Conservation (phyloP, 306 rosid genomes). For the Echinosophora koreensis region DNA sequence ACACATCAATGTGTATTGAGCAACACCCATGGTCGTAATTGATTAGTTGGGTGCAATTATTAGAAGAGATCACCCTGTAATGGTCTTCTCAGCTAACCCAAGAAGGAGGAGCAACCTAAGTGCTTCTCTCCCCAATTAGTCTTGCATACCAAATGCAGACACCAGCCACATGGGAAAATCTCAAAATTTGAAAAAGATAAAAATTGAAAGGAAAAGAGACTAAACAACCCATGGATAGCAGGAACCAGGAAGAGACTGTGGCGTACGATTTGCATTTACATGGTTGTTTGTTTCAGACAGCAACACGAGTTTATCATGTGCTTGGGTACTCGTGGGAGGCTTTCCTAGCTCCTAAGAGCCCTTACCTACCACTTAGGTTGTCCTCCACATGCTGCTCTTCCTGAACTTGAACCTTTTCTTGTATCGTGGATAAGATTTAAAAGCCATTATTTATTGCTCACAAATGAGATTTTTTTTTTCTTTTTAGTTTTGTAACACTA, state of each 20-base stretch:
- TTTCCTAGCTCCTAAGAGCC: conserved; percentile 58
- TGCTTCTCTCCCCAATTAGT: conserved; percentile 24
- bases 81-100: conserved; percentile 53
- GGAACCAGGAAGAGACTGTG: conserved; percentile 25
- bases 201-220: conserved; percentile 4
- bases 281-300: conserved; percentile 47
- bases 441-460: conserved; percentile 23
- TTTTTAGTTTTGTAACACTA: conserved; percentile 29
- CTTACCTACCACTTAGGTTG: conserved; percentile 77
- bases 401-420: conserved; percentile 41
- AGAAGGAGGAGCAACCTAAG: conserved; percentile 50
- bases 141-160: conserved; percentile 42
- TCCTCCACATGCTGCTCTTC: conserved; percentile 65
- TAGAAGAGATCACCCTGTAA: conserved; percentile 39
- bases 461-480: background rate
- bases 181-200: background rate
- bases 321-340: conserved; percentile 60
- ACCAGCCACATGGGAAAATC: conserved; percentile 48
- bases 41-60: conserved; percentile 51
- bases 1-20: conserved; percentile 38
- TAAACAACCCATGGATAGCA: conserved; percentile 19
- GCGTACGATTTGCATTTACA: conserved; percentile 46
- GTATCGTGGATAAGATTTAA: conserved; percentile 51
- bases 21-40: conserved; percentile 47
- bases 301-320: conserved; percentile 76